Percentiles rank a stretch among this genome's conserved stretches.
These are phyloP conservation scores for Entomortierella chlamydospora DNA, from an alignment of 192 early-diverging fungal genomes.

Conservation along the genomic window DNA sequence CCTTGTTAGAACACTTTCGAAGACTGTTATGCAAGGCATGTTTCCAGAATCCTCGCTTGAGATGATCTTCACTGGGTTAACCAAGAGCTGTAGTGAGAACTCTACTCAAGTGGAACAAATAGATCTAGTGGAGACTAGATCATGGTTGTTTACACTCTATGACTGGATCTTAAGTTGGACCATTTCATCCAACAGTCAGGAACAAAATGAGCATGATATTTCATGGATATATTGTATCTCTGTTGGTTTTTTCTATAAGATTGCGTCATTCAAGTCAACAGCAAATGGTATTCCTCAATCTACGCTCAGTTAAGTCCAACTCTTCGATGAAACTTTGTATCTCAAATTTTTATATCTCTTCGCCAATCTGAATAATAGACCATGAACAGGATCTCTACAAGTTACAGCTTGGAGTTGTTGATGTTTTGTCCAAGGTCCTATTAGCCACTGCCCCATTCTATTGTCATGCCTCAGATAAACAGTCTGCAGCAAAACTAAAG, in stretches of 20 bases:
- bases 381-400: neutral
- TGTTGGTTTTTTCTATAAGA: neutral
- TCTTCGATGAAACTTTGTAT: too few species aligned
- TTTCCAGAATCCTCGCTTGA: slow-evolving; percentile 2
- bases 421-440: slow-evolving; percentile 2
- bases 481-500: neutral
- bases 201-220: neutral
- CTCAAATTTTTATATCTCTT: too few species aligned
- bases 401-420: slow-evolving; percentile 6
- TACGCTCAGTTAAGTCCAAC: neutral
- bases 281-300: neutral
- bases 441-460: neutral
- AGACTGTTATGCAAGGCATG: neutral
- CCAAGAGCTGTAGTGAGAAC: neutral
- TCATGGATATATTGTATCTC: neutral
- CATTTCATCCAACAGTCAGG: neutral
- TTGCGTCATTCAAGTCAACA: neutral
- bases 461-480: neutral
- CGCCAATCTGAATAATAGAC: too few species aligned
- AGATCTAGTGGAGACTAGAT: neutral
- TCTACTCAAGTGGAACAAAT: neutral
- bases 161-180: slow-evolving; percentile 1
- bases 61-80: neutral
- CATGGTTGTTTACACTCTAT: slow-evolving; percentile 3
- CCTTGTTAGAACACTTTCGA: neutral